Base-by-base conservation (phyloP, 1,284 basidiomycete genomes). In the Peniophora sp. region DNA sequence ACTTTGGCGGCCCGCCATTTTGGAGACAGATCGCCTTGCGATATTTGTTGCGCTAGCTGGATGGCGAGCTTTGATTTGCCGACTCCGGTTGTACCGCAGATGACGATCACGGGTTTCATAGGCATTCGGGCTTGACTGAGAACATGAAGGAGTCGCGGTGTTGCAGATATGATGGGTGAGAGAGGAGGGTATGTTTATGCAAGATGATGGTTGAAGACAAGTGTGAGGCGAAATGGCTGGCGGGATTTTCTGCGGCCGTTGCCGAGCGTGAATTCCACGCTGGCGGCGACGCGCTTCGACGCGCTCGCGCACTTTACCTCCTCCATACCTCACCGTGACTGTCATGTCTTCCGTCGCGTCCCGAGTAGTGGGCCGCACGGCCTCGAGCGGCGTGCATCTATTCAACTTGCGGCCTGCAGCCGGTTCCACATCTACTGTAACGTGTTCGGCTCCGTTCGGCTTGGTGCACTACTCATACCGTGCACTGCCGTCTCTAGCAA, bases 11-110 rank as follows among this genome's bases (percentile, higher is more conserved):
- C 77, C 16, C 65, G 67, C 75, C 83, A 86, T 38, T 65, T 67
- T 59, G 66, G 64, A 19, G 58, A 61, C 32, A 44, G 44, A 20
- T 55, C 23, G 23, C 56, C 58, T 43, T 68, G 63, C 14, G 71
- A 59, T 24, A 86, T 63, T 52, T 77, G 75, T 23, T 84, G 73
- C 12, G 92, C 93, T 14, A 99, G 75, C 52, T 97, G 85, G 19
- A 99, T 83, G 0, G 91, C 92, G 2, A 99, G 78, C 55, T 92
- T 88, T 5, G 94, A 96, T 69, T 99, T 99, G 50, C 97, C 97
- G 14, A 96, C 94, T 10, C 96, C 97, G 2, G 96, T 99, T 0
- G 93, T 95, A 19, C 96, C 96, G 53, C 94, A 89, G 49, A 99
- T 85, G 10, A 89, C 80, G 48, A 98, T 79, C 56, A 93, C 71